These are phyloP conservation scores for Schizopora paradoxa DNA, from an alignment of 1,284 basidiomycete genomes.

Conservation along the genomic window DNA sequence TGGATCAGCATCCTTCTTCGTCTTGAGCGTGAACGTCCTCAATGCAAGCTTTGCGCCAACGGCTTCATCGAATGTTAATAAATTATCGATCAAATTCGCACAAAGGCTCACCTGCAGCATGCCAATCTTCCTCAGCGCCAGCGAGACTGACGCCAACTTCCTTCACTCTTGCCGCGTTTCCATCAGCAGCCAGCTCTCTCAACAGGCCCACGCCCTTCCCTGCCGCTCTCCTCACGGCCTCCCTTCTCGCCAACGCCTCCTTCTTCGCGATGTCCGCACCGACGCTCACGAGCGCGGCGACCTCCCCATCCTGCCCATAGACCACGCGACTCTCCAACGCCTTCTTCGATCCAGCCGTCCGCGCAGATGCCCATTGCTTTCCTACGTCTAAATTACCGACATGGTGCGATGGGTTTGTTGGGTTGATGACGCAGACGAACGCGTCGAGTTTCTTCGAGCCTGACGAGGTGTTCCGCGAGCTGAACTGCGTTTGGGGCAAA, in stretches of 20 bases:
- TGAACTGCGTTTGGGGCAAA: too few species aligned
- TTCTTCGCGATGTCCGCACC: slow-evolving; percentile 48
- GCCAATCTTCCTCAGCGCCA: slow-evolving; percentile 42
- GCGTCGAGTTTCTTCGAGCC: too few species aligned
- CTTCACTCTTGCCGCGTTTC: slow-evolving; percentile 30
- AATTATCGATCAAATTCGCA: slow-evolving; percentile 5
- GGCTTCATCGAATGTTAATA: slow-evolving; percentile 36
- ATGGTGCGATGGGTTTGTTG: too few species aligned
- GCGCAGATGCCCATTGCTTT: slow-evolving; percentile 12
- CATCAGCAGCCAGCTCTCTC: slow-evolving; percentile 55
- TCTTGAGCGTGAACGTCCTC: slow-evolving; percentile 76
- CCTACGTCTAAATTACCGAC: too few species aligned
- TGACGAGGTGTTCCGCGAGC: too few species aligned
- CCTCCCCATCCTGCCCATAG: slow-evolving; percentile 29
- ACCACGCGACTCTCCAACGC: slow-evolving; percentile 14
- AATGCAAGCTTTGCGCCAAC: slow-evolving; percentile 70
- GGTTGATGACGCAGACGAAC: too few species aligned
- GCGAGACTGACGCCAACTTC: slow-evolving; percentile 3
- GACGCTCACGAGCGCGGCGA: slow-evolving; percentile 57
- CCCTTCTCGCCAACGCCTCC: slow-evolving; percentile 46
- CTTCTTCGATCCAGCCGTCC: slow-evolving; percentile 10
- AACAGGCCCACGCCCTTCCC: slow-evolving; percentile 64
- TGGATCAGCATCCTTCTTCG: slow-evolving; percentile 32
- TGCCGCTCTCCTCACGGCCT: slow-evolving; percentile 60
- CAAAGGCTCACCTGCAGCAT: slow-evolving; percentile 55